phyloP scores from a whole-genome alignment of 2,329 filamentous ascomycete genomes.

The Ascochyta fabae region DNA sequence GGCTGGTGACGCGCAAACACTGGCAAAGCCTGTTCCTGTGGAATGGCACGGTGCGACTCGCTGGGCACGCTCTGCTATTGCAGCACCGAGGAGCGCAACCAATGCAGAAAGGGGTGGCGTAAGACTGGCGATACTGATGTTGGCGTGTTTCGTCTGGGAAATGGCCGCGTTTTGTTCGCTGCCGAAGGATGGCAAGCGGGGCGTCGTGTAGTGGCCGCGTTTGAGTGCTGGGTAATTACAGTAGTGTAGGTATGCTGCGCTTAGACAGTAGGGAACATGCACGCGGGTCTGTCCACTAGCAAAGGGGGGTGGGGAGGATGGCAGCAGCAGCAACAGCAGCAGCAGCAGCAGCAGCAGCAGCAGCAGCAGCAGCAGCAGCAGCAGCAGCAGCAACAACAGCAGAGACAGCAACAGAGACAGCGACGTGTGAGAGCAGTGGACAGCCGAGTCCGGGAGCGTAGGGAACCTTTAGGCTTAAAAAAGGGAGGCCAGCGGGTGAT shows the following conservation, averaged over 20 bases:
- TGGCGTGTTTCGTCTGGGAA: slow-evolving; percentile 33
- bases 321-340: neutral
- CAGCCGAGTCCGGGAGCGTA: slow-evolving; percentile 2
- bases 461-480: slow-evolving; percentile 11
- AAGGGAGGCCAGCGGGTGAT: slow-evolving; percentile 16
- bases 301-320: neutral
- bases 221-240: slow-evolving; percentile 21
- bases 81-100: slow-evolving; percentile 4
- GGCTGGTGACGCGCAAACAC: slow-evolving; percentile 33
- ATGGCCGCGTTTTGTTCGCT: slow-evolving; percentile 24
- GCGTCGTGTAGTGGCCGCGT: slow-evolving; percentile 24
- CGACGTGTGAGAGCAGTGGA: slow-evolving; percentile 4
- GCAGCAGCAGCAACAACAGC: neutral
- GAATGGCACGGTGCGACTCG: slow-evolving; percentile 11
- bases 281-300: neutral
- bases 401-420: neutral
- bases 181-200: slow-evolving; percentile 26
- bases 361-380: no score
- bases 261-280: slow-evolving; percentile 12
- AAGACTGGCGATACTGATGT: slow-evolving; percentile 44
- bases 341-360: no score
- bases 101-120: slow-evolving; percentile 28
- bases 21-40: slow-evolving; percentile 24
- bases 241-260: slow-evolving; percentile 18
- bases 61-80: slow-evolving; percentile 5